Evolutionary conservation across 2,329 filamentous ascomycete species (phyloP), one percentile per base, ranked within the genome.

Genomic region (Claviceps quebecensis): DNA sequence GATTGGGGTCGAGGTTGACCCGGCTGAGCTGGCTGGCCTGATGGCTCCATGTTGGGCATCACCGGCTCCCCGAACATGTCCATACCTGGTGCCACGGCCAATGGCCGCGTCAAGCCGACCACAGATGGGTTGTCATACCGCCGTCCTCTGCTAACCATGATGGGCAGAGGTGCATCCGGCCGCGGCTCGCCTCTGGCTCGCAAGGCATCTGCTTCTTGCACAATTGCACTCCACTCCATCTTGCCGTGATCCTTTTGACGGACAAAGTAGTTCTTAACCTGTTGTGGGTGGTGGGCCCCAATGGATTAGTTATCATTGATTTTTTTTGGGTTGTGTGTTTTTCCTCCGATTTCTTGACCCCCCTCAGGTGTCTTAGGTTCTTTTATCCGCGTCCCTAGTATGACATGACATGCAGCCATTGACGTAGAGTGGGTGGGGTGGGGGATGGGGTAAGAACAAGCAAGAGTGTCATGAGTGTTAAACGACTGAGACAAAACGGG

Each of bases 221-320:
- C 78, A 53, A 84, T 73, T 5, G 65, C 65, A 54, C 80, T 78
- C 75, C 78, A 84, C 48, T 82, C 78, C 2, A 69, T 65, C 57
- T 78, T 78, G 17, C 70, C 68, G 54, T 74, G 72, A 56, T 83
- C 80, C 60, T 80, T 78, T 58, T 82, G 77, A 4, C 81, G 74
- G 23, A 76, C 72, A 57, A 78, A 85, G 59, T 82, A 84, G 59
- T 86, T 86, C 59, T 84, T 83, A 23, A 84, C 80, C 80, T 83
- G 59, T 57, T 83, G 60, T 57, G 47, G 23, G 45, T 23, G 34
- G 37, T 34, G 29, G 45, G 44, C 13, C 37, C 19, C 19, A 11
- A 16, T 36, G 5, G 34, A 46, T 50, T 46, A 50, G 49, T 45
- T 13, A 26, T 47, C 14, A 34, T 38, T 22, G 1, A 17, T 8